Conservation (phyloP, 75 land plant species). For the Sequoia sempervirens region DNA sequence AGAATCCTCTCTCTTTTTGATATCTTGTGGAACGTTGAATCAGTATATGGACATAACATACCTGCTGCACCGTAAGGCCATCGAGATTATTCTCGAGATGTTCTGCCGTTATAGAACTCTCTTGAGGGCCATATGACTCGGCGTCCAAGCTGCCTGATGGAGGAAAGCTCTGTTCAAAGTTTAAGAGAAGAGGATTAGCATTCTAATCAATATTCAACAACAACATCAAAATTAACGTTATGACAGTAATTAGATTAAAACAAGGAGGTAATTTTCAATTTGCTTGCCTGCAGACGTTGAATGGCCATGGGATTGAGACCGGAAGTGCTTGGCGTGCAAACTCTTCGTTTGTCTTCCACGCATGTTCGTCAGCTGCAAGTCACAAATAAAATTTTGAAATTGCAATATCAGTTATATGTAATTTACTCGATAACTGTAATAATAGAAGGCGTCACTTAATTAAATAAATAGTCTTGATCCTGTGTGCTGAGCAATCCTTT, state of each 20-base stretch:
- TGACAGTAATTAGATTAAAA: no score
- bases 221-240: neutral
- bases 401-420: neutral
- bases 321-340: constrained; percentile 71
- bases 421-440: neutral
- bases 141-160: constrained; percentile 64
- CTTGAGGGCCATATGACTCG: constrained; percentile 52
- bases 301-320: constrained; percentile 72
- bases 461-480: neutral
- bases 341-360: constrained; percentile 76
- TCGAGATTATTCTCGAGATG: constrained; percentile 48
- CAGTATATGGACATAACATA: neutral
- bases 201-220: no score
- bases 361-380: constrained; percentile 56
- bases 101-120: constrained; percentile 56
- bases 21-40: neutral
- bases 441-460: neutral
- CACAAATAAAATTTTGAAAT: neutral
- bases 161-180: constrained; percentile 32
- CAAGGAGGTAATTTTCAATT: neutral
- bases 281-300: constrained; percentile 36
- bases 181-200: no score
- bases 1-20: no score
- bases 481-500: neutral
- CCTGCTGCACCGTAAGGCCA: constrained; percentile 69